Evolutionary conservation across 1,284 basidiomycete genomes (phyloP), one percentile per base, ranked within the genome.

Genomic region (Mycosarcoma mackinlayi): DNA sequence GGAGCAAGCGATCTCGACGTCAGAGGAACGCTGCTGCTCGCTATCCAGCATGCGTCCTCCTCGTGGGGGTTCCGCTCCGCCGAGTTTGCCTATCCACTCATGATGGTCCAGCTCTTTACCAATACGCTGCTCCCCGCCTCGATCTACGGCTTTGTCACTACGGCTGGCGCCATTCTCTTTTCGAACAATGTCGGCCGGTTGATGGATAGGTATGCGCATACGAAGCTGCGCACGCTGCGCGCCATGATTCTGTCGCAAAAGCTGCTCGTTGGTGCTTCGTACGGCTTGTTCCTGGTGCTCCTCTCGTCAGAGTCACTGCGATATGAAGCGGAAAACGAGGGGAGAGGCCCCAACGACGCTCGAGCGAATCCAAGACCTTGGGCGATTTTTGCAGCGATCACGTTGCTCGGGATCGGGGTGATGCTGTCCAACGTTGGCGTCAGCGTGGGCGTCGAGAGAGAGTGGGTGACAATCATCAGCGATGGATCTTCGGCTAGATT

Each of bases 381-480:
- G 73, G 28, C 65, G 10, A 70, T 84, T 45, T 86, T 87, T 64
- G 77, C 81, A 0, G 45, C 84, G n/a, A 82, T 87, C 31, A 79
- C 84, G 0, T 4, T 85, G 2, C 76, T 80, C 3, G 86, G 86
- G 0, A 85, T 69, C 34, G 60, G 62, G 4, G 48, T 78, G 3
- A 70, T 72, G 30, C 77, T 88, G 0, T 83, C 85, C 5, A 85
- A 85, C 40, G 84, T 85, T 1, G 84, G 84, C 10, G 85, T 87
- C 35, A 84, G 85, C 1, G 85, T 88, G 2, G 85, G 85, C 0
- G 83, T 88, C n/a, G 87, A 88, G 75, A 79, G 87, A n/a, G 87
- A 88, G 60, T 88, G 87, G 87, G 85, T 86, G 0, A 85, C 85
- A 0, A 76, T 83, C 41, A 86, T 87, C 57, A 84, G 85, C 0